phyloP scores from a whole-genome alignment of 129 eudicot species.

The Flaveria robusta region DNA sequence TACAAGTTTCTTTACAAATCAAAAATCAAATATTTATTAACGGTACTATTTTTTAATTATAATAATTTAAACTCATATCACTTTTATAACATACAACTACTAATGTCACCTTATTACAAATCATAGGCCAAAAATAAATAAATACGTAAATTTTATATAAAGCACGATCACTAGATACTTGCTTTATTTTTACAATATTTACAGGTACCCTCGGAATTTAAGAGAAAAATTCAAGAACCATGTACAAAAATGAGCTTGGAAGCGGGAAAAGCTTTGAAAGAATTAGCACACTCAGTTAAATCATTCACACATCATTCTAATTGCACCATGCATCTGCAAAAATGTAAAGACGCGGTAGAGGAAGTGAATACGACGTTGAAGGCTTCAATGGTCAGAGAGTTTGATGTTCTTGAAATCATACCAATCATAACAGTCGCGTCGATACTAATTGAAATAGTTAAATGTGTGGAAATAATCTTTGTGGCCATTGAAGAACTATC shows the following conservation, averaged over 20 bases:
- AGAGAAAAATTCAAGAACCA: slow-evolving; percentile 46
- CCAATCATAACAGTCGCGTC: slow-evolving; percentile 44
- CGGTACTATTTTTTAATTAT: too few relatives aligned
- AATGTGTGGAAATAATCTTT: slow-evolving; percentile 46
- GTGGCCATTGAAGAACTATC: slow-evolving; percentile 49
- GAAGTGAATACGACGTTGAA: slow-evolving; percentile 43
- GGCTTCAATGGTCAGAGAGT: slow-evolving; percentile 28
- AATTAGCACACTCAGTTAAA: slow-evolving; percentile 49
- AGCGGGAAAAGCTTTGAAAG: slow-evolving; percentile 55
- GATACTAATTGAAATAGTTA: slow-evolving; percentile 42
- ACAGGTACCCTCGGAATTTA: slow-evolving; percentile 45
- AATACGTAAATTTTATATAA: background rate
- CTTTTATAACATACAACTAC: too few relatives aligned
- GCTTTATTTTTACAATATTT: background rate
- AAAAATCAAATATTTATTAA: too few relatives aligned
- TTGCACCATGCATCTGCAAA: slow-evolving; percentile 34
- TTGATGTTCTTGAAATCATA: slow-evolving; percentile 42
- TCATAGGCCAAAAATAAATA: too few relatives aligned
- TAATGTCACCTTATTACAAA: too few relatives aligned
- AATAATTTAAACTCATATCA: too few relatives aligned
- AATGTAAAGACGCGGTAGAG: slow-evolving; percentile 41
- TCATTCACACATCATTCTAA: slow-evolving; percentile 37
- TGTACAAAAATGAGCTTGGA: slow-evolving; percentile 58
- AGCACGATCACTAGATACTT: background rate
- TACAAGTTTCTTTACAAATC: background rate